A percentile compares a stretch with the other conserved stretches of the same genome.
Conservation (phyloP, 345 rosid species). For the Rubroshorea leprosula region DNA sequence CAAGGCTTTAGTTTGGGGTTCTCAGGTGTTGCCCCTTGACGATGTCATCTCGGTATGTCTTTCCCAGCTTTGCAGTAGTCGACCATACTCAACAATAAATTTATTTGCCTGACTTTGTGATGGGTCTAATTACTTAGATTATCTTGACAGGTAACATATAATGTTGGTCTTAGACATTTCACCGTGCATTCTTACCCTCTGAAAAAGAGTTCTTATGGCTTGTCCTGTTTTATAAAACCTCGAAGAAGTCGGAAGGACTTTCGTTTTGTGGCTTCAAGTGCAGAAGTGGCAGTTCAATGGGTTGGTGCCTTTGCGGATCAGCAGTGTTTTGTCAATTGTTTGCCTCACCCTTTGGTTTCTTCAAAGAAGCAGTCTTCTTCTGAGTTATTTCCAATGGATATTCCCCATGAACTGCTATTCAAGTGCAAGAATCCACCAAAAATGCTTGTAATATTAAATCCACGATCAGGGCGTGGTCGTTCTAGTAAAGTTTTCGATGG, state of each 20-base stretch:
- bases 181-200: conserved; percentile 82
- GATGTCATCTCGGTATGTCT: conserved; percentile 71
- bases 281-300: conserved; percentile 92
- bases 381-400: conserved; percentile 62
- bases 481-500: conserved; percentile 86
- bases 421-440: conserved; percentile 91
- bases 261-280: conserved; percentile 66
- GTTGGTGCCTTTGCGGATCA: conserved; percentile 97
- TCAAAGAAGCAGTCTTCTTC: conserved; percentile 91
- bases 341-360: conserved; percentile 86
- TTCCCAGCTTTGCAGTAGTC: conserved; percentile 7
- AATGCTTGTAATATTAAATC: conserved; percentile 92
- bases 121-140: conserved; percentile 2
- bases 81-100: conserved; percentile 2
- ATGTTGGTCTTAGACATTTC: conserved; percentile 81
- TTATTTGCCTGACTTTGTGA: conserved; percentile 12
- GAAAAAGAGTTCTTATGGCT: conserved; percentile 55
- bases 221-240: conserved; percentile 72
- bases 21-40: conserved; percentile 58
- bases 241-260: conserved; percentile 76
- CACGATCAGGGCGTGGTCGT: conserved; percentile 88
- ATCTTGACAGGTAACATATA: conserved; percentile 63
- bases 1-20: conserved; percentile 84
- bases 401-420: conserved; percentile 88
- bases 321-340: conserved; percentile 81